Percentiles rank a stretch among this genome's conserved stretches.
phyloP scores from a whole-genome alignment of 331 rosid genomes.

The Malus hybrid region DNA sequence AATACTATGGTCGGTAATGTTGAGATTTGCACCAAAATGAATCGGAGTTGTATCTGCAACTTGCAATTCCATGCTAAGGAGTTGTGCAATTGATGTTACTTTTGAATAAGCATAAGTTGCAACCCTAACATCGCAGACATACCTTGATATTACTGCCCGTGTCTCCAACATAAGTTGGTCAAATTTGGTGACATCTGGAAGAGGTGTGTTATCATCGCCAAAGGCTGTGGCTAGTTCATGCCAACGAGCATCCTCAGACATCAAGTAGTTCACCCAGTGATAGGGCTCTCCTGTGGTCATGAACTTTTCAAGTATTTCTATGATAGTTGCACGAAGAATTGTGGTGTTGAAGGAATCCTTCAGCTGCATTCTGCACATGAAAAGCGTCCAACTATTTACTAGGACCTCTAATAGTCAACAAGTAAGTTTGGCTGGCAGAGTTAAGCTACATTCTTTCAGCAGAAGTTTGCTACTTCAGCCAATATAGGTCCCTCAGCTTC shows the following conservation, averaged over 20 bases:
- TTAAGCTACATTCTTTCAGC: background rate
- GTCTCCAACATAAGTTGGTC: constrained; percentile 79
- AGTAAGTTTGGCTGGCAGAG: background rate
- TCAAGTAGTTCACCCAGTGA: constrained; percentile 75
- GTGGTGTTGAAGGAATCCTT: constrained; percentile 46
- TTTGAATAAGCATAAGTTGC: no score
- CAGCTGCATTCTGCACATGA: constrained; percentile 68
- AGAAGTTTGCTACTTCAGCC: background rate
- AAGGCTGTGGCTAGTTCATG: constrained; percentile 22
- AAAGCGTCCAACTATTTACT: constrained; percentile 21
- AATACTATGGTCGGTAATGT: no score
- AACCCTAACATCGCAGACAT: background rate
- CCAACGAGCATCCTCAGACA: constrained; percentile 47
- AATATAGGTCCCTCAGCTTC: background rate
- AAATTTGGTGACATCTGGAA: constrained; percentile 45
- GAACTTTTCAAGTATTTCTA: constrained; percentile 58
- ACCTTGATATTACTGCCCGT: constrained; percentile 69
- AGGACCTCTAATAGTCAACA: background rate
- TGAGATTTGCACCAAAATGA: background rate
- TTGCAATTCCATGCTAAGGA: background rate
- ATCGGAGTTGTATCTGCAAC: no score
- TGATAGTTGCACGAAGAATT: constrained; percentile 44
- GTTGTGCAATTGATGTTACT: no score
- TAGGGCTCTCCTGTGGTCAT: constrained; percentile 61
- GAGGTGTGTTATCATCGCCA: constrained; percentile 19